Percentiles rank a stretch among this genome's conserved stretches.
Evolutionary conservation across 2,329 filamentous ascomycete species (phyloP).

Genomic region (Magnaporthiopsis poae): DNA sequence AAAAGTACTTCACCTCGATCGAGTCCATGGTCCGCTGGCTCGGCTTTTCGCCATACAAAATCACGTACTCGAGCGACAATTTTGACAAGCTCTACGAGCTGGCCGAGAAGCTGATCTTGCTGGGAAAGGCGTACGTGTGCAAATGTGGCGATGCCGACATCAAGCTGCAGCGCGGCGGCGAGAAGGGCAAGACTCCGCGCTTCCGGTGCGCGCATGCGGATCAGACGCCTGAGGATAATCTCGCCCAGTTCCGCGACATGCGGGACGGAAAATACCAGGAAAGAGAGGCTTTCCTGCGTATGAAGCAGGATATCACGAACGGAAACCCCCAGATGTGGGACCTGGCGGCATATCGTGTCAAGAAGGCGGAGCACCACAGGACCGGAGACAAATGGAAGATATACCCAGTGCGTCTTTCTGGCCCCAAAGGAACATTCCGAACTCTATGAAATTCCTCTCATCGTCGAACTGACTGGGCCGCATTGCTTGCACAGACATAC

Average conservation of each 20-base stretch:
- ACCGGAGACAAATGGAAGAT: conserved; percentile 82
- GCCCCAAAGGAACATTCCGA: not conserved
- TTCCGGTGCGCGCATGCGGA: conserved; percentile 75
- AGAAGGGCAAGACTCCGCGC: conserved; percentile 56
- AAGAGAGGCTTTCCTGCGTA: conserved; percentile 72
- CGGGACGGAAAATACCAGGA: conserved; percentile 81
- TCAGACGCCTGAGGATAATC: conserved; percentile 59
- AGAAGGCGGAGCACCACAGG: conserved; percentile 60
- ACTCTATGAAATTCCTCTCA: not conserved
- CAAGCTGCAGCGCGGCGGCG: conserved; percentile 76
- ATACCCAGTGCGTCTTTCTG: conserved; percentile 47
- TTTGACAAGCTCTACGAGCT: conserved; percentile 81
- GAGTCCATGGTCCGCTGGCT: conserved; percentile 81
- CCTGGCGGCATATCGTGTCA: conserved; percentile 77
- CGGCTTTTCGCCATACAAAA: conserved; percentile 61
- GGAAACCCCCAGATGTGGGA: conserved; percentile 97
- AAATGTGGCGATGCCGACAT: conserved; percentile 76
- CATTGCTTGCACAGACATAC: conserved; percentile 46
- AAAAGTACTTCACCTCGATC: conserved; percentile 82
- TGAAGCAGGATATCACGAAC: conserved; percentile 80
- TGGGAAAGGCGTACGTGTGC: conserved; percentile 72
- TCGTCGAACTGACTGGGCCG: not conserved
- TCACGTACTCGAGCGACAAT: conserved; percentile 85
- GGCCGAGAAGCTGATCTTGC: conserved; percentile 70
- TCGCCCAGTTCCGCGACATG: conserved; percentile 82